Evolutionary conservation across 306 rosid species (phyloP).

Genomic region (Cicer pinnatifidum): DNA sequence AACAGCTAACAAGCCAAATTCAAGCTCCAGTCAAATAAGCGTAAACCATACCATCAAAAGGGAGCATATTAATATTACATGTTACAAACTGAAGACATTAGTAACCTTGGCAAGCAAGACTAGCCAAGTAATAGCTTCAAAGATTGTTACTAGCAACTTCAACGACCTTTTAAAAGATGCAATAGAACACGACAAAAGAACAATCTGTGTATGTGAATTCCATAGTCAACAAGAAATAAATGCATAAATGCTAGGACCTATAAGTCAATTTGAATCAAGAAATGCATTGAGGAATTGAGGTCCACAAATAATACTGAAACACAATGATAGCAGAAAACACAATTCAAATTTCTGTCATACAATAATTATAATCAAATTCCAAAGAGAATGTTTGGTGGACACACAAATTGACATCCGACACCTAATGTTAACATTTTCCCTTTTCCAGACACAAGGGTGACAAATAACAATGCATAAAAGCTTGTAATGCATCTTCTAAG

Average conservation of each 20-base stretch:
- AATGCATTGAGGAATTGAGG: background rate
- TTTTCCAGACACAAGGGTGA: slow-evolving; percentile 10
- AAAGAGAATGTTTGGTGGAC: background rate
- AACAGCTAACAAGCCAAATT: slow-evolving; percentile 14
- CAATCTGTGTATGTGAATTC: background rate
- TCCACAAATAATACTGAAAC: background rate
- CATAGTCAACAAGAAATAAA: slow-evolving; percentile 17
- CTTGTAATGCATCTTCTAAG: slow-evolving; percentile 3
- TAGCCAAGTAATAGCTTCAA: slow-evolving; percentile 14
- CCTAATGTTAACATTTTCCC: background rate
- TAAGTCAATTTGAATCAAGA: background rate
- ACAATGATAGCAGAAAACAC: background rate
- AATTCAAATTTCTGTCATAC: background rate
- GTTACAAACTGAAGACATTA: background rate
- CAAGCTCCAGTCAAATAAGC: slow-evolving; percentile 6
- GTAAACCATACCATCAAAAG: slow-evolving; percentile 13
- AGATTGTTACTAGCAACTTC: background rate
- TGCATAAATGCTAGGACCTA: slow-evolving; percentile 15
- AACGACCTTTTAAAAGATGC: slow-evolving; percentile 1
- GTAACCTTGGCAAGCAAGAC: slow-evolving; percentile 26
- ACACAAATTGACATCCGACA: too few relatives aligned
- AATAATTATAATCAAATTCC: background rate
- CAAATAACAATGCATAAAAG: background rate
- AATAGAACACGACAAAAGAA: background rate
- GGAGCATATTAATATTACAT: slow-evolving; percentile 4